These are phyloP conservation scores for Fusarium sp. DNA, from an alignment of 2,329 filamentous ascomycete genomes.

Conservation along the genomic window DNA sequence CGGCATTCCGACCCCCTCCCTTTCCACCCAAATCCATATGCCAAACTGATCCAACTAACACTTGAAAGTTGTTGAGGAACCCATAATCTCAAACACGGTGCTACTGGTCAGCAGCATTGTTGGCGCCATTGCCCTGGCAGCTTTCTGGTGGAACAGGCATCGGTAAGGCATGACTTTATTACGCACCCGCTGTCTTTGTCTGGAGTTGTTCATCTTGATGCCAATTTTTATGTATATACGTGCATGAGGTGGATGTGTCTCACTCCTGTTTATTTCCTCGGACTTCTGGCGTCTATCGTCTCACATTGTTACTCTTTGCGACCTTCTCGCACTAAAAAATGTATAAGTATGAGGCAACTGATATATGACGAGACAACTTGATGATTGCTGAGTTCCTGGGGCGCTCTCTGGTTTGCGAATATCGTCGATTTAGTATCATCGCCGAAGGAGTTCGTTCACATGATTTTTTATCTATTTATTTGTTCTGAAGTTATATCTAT, in stretches of 20 bases:
- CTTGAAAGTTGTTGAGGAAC: constrained; percentile 48
- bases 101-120: constrained; percentile 55
- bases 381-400: constrained; percentile 13
- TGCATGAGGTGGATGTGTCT: constrained; percentile 30
- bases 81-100: constrained; percentile 50
- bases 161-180: constrained; percentile 34
- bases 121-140: constrained; percentile 58
- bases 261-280: constrained; percentile 12
- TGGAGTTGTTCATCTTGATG: constrained; percentile 20
- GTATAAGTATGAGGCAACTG: constrained; percentile 29
- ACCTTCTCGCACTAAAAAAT: constrained; percentile 22
- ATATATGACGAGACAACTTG: constrained; percentile 23
- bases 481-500: constrained; percentile 8
- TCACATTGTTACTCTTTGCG: constrained; percentile 9
- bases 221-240: constrained; percentile 35
- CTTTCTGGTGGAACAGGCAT: constrained; percentile 56
- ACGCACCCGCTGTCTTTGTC: constrained; percentile 1
- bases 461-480: not conserved
- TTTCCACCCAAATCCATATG: not conserved
- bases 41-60: constrained; percentile 42
- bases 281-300: constrained; percentile 34
- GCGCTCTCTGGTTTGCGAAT: too few relatives aligned
- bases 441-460: not conserved
- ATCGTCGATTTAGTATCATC: too few relatives aligned
- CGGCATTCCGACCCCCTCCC: constrained; percentile 9